Percentiles rank a stretch among this genome's conserved stretches.
These are phyloP conservation scores for Phytophthora litchii DNA, from an alignment of 352 stramenopile species.

Conservation along the genomic window DNA sequence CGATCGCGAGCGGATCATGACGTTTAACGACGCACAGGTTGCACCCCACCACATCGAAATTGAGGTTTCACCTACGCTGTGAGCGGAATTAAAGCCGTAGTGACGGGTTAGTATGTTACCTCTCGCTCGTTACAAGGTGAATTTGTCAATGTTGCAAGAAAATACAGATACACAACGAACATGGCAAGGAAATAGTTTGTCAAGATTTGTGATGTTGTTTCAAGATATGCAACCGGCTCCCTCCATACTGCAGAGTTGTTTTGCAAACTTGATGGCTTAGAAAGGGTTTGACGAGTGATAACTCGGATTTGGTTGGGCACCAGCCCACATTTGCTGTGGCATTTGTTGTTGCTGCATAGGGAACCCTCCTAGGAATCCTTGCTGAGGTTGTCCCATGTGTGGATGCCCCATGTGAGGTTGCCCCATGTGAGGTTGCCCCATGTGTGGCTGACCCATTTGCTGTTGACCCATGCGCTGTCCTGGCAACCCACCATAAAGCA, in stretches of 20 bases:
- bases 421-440: conserved; percentile 24
- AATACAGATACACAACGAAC: conserved; percentile 3
- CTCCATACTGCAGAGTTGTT: not conserved
- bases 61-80: conserved; percentile 59
- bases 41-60: conserved; percentile 69
- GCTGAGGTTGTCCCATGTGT: conserved; percentile 25
- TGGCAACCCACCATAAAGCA: conserved; percentile 26
- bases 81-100: conserved; percentile 13
- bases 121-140: conserved; percentile 5
- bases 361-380: conserved; percentile 26
- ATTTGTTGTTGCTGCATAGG: conserved; percentile 42
- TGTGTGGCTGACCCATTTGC: conserved; percentile 17
- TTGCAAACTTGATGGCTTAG: conserved; percentile 10
- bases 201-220: conserved; percentile 6
- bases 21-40: conserved; percentile 28
- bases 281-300: conserved; percentile 40
- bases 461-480: conserved; percentile 32
- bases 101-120: not conserved
- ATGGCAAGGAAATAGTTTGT: too few species aligned
- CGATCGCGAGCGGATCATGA: conserved; percentile 46
- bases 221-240: conserved; percentile 10
- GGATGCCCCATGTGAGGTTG: conserved; percentile 25
- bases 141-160: conserved; percentile 21
- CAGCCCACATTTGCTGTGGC: conserved; percentile 48
- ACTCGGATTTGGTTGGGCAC: conserved; percentile 22